Conservation (phyloP, 139 green algal genomes). For the Gonium pectorale region DNA sequence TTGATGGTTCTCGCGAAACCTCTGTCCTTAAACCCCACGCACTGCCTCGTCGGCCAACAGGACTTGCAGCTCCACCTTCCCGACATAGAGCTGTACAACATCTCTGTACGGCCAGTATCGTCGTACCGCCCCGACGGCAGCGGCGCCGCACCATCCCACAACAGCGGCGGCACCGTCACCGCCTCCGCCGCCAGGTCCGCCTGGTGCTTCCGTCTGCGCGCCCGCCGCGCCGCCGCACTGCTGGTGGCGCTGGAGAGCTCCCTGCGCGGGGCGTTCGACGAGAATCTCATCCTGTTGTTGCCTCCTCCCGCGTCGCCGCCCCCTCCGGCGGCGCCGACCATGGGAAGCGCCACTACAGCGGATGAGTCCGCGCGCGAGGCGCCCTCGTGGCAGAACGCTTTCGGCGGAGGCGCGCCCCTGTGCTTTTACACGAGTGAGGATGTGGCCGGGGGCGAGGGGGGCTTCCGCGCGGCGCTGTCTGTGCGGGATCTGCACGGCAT, state of each 20-base stretch:
- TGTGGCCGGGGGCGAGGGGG: not conserved
- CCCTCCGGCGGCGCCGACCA: not conserved
- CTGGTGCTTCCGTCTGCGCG: slow-evolving; percentile 23
- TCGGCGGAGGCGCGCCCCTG: not conserved
- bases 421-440: slow-evolving; percentile 6
- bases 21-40: not conserved
- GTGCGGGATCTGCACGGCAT: slow-evolving; percentile 28
- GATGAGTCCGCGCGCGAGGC: too few species aligned
- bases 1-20: not conserved
- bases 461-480: slow-evolving; percentile 6
- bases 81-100: slow-evolving; percentile 18
- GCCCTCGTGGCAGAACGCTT: not conserved
- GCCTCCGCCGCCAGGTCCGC: not conserved
- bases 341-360: not conserved
- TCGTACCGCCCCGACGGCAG: too few species aligned
- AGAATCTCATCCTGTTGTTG: slow-evolving; percentile 5
- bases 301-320: not conserved
- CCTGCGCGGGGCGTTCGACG: not conserved
- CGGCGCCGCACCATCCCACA: too few species aligned
- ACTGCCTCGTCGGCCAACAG: not conserved
- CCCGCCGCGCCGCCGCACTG: not conserved
- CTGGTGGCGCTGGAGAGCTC: slow-evolving; percentile 10
- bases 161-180: not conserved
- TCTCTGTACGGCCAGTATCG: not conserved
- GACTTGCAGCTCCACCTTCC: slow-evolving; percentile 17